These are phyloP conservation scores for Cryphonectria parasitica DNA, from an alignment of 2,329 filamentous ascomycete species.

Conservation along the genomic window DNA sequence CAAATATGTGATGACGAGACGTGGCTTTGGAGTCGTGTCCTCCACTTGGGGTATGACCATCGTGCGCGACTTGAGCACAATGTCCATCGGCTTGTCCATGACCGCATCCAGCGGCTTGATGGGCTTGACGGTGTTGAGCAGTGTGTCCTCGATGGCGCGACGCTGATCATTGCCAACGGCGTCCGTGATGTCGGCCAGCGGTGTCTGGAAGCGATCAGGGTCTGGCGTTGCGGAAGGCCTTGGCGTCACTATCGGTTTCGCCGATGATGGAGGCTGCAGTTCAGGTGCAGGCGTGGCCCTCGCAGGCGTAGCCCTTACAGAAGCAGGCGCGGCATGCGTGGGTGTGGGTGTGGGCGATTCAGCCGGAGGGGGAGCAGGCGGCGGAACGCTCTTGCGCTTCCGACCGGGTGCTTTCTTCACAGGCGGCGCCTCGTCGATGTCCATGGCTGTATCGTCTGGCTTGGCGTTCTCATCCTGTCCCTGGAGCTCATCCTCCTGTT, in stretches of 20 bases:
- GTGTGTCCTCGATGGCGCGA: slow-evolving; percentile 50
- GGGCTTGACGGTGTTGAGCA: slow-evolving; percentile 62
- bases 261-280: slow-evolving; percentile 39
- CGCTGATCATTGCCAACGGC: slow-evolving; percentile 66
- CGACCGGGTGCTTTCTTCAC: slow-evolving; percentile 55
- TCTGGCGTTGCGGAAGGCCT: slow-evolving; percentile 62
- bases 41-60: slow-evolving; percentile 71
- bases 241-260: slow-evolving; percentile 46
- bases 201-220: slow-evolving; percentile 56
- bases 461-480: slow-evolving; percentile 36
- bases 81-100: slow-evolving; percentile 90
- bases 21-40: slow-evolving; percentile 75
- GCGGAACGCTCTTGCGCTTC: slow-evolving; percentile 67
- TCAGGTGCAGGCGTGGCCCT: slow-evolving; percentile 40
- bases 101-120: slow-evolving; percentile 77
- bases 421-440: slow-evolving; percentile 38
- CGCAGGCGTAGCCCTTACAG: slow-evolving; percentile 19
- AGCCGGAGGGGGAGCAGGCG: slow-evolving; percentile 39
- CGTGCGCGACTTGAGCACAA: slow-evolving; percentile 83
- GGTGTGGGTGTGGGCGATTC: slow-evolving; percentile 37
- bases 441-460: slow-evolving; percentile 36
- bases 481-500: slow-evolving; percentile 45
- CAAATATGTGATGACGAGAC: slow-evolving; percentile 91
- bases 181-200: slow-evolving; percentile 75
- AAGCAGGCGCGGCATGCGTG: neutral